These are phyloP conservation scores for Tetradesmus obliquus DNA, from an alignment of 139 green algal genomes.

Conservation along the genomic window DNA sequence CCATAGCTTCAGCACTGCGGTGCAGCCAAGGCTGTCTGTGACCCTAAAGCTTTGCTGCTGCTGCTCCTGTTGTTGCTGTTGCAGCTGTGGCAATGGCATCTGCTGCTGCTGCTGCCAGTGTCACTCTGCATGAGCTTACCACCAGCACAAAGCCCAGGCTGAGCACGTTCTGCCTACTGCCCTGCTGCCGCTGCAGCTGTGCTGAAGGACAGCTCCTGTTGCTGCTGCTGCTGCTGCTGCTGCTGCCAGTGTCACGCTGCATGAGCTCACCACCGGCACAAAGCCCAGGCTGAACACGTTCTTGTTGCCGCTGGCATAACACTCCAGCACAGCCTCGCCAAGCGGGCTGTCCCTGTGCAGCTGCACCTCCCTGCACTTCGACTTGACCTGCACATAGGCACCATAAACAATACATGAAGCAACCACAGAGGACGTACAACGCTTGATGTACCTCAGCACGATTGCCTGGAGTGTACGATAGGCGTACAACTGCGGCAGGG, in stretches of 20 bases:
- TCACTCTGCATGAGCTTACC: not conserved
- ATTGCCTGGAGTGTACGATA: not conserved
- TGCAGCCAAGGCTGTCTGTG: too few species aligned
- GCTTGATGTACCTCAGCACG: not conserved
- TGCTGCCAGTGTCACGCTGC: too few species aligned
- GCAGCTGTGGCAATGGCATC: not conserved
- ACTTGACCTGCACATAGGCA: constrained; percentile 63
- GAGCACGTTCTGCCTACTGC: not conserved
- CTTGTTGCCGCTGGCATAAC: constrained; percentile 90
- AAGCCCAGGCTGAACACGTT: constrained; percentile 99
- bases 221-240: not conserved
- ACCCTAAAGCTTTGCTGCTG: too few species aligned
- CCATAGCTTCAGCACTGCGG: too few species aligned
- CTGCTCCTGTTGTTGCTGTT: too few species aligned
- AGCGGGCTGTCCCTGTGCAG: constrained; percentile 95
- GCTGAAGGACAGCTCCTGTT: not conserved
- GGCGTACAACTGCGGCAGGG: too few species aligned
- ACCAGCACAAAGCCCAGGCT: not conserved
- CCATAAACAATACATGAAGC: not conserved
- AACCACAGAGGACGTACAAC: not conserved
- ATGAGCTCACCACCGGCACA: constrained; percentile 76
- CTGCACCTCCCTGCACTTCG: constrained; percentile 78
- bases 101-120: not conserved
- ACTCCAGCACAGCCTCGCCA: constrained; percentile 96
- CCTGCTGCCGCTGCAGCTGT: not conserved